Evolutionary conservation across 768 basidiomycete genomes (phyloP).

Genomic region (Hygrophorus russula): DNA sequence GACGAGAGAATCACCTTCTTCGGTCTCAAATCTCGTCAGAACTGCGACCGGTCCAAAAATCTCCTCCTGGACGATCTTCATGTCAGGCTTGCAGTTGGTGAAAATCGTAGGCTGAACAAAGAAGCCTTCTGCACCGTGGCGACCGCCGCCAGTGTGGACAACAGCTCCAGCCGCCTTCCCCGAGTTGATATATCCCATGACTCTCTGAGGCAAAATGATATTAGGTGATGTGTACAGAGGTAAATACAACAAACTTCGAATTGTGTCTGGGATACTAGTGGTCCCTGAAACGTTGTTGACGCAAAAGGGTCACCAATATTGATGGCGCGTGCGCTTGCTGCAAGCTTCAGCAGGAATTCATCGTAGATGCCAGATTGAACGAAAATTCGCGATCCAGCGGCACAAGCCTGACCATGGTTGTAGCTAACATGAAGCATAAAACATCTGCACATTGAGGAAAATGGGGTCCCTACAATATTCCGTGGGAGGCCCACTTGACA

Average conservation of each 20-base stretch:
- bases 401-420: constrained; percentile 55
- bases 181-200: constrained; percentile 68
- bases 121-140: constrained; percentile 35
- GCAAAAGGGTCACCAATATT: constrained; percentile 53
- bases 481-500: constrained; percentile 51
- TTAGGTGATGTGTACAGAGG: background rate
- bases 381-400: constrained; percentile 72
- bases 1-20: too few relatives aligned
- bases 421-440: too few relatives aligned
- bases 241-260: constrained; percentile 36
- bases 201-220: constrained; percentile 31
- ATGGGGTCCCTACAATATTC: constrained; percentile 43
- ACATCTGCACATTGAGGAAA: too few relatives aligned
- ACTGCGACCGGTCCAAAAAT: too few relatives aligned
- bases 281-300: constrained; percentile 47
- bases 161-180: constrained; percentile 66
- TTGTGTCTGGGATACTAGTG: constrained; percentile 61
- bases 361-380: constrained; percentile 77
- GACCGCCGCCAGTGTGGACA: constrained; percentile 54
- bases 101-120: constrained; percentile 73
- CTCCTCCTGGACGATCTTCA: constrained; percentile 14
- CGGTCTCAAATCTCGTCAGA: too few relatives aligned
- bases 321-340: constrained; percentile 16
- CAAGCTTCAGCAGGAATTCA: constrained; percentile 51
- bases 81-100: constrained; percentile 38